These are phyloP conservation scores for Puccinia triticina DNA, from an alignment of 1,284 basidiomycete species.

Conservation along the genomic window DNA sequence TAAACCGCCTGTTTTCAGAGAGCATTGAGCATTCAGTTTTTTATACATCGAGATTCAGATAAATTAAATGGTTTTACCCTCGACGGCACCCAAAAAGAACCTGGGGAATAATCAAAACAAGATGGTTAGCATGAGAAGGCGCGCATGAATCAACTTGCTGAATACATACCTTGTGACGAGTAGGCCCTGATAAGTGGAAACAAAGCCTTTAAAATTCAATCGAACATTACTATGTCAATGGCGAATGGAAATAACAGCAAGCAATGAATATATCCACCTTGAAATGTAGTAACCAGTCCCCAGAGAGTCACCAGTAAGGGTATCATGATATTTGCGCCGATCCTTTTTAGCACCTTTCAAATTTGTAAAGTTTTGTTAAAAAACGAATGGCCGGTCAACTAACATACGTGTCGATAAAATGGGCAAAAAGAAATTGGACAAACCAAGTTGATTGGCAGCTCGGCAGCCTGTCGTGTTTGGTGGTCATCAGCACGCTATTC, in stretches of 20 bases:
- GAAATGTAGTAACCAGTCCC: slow-evolving; percentile 44
- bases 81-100: slow-evolving; percentile 48
- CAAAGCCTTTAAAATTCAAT: slow-evolving; percentile 28
- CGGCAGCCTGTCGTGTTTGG: slow-evolving; percentile 25
- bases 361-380: neutral
- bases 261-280: slow-evolving; percentile 9
- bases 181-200: slow-evolving; percentile 37
- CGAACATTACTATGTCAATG: neutral
- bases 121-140: neutral
- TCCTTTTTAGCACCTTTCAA: slow-evolving; percentile 36
- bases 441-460: slow-evolving; percentile 40
- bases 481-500: neutral
- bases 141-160: neutral
- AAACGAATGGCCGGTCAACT: neutral
- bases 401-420: neutral
- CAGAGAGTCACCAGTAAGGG: slow-evolving; percentile 38
- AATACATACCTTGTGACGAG: slow-evolving; percentile 25
- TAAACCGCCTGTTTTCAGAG: slow-evolving; percentile 23
- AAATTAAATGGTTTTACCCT: slow-evolving; percentile 12
- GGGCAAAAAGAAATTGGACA: neutral
- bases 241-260: neutral
- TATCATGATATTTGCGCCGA: slow-evolving; percentile 43
- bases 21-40: neutral
- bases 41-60: neutral
- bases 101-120: neutral